Conservation (phyloP, 495 filamentous ascomycete genomes). For the Tuber calosporum region DNA sequence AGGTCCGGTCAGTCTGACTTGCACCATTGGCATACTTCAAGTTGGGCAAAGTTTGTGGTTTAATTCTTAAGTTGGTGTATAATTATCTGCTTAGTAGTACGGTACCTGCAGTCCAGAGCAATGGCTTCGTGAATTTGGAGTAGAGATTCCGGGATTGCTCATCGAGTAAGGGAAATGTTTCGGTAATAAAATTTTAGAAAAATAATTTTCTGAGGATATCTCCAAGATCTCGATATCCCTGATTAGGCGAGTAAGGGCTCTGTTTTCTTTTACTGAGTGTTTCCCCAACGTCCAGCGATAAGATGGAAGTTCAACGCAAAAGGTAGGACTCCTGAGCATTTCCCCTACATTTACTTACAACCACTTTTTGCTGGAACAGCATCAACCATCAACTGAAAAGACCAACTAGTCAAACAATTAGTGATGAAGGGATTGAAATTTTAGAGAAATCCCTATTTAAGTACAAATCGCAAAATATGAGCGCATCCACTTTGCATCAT, state of each 20-base stretch:
- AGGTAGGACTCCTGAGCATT: constrained; percentile 12
- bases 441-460: neutral
- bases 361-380: neutral
- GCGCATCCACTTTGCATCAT: constrained; percentile 53
- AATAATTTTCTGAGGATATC: neutral
- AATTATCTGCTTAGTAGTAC: no score
- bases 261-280: no score
- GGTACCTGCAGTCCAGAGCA: constrained; percentile 75
- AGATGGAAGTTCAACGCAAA: constrained; percentile 20
- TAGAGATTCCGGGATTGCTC: constrained; percentile 81
- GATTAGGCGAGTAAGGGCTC: constrained; percentile 11
- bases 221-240: constrained; percentile 9
- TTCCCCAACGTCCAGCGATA: no score
- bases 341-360: constrained; percentile 8
- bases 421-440: constrained; percentile 4
- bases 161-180: neutral
- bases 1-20: no score
- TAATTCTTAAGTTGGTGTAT: no score
- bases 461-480: constrained; percentile 14
- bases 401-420: neutral
- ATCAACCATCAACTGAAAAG: neutral
- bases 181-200: neutral
- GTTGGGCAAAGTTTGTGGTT: no score
- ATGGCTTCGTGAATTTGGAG: constrained; percentile 92
- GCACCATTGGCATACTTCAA: no score